Percentiles rank a stretch among this genome's conserved stretches.
phyloP scores from a whole-genome alignment of 768 basidiomycete genomes.

The Hericium rajendrae region DNA sequence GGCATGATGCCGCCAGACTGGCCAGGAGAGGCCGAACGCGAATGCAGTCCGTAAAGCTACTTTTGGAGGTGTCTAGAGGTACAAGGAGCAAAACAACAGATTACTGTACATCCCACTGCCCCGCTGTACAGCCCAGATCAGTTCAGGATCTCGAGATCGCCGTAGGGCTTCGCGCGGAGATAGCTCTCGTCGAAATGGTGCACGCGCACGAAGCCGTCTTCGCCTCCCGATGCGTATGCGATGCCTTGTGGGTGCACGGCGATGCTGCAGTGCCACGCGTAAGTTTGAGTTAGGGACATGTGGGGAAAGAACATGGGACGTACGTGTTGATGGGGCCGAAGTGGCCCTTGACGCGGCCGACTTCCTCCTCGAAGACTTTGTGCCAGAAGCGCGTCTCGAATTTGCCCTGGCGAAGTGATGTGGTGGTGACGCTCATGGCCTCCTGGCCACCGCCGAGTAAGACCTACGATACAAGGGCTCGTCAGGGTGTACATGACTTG shows the following conservation, averaged over 20 bases:
- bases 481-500: background rate
- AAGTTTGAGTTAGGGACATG: background rate
- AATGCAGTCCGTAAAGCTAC: too few species aligned
- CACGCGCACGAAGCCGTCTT: constrained; percentile 90
- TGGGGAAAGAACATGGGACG: constrained; percentile 23
- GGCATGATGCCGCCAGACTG: too few species aligned
- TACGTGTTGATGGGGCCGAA: constrained; percentile 96
- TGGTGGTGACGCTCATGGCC: constrained; percentile 95
- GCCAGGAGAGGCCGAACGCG: too few species aligned
- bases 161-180: constrained; percentile 86
- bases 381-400: constrained; percentile 99
- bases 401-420: constrained; percentile 87
- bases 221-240: constrained; percentile 88
- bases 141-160: constrained; percentile 71
- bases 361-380: constrained; percentile 92
- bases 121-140: constrained; percentile 18
- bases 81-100: background rate
- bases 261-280: constrained; percentile 44
- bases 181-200: constrained; percentile 94
- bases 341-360: constrained; percentile 94
- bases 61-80: background rate
- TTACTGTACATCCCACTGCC: background rate
- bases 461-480: constrained; percentile 34
- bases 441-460: constrained; percentile 96
- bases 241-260: constrained; percentile 87